Base-by-base conservation (phyloP, 1,284 basidiomycete genomes). In the Athelia psychrophila region DNA sequence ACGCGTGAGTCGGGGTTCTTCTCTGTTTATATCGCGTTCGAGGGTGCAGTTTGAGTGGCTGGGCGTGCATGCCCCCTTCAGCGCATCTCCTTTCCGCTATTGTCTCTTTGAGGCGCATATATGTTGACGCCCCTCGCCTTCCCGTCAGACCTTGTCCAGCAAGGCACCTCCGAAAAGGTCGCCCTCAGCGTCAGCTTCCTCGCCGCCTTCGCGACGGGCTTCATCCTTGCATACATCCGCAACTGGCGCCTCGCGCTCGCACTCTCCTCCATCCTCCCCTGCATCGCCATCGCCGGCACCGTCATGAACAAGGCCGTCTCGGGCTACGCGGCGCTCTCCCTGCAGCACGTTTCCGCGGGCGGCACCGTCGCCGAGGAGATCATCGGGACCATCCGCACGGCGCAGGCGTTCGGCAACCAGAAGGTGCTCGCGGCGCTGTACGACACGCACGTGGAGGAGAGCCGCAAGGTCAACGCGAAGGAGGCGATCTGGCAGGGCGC, bases 351-450 rank as follows among this genome's bases (percentile, higher is more conserved):
- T 32, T 92, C 93, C 2, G 84, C 88, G 22, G 90, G 88, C 22
- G 95, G 95, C 36, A 86, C 81, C 2, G 69, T 98, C 15, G 95
- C 96, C 0, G 97, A 99, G 70, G 97, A 99, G 68, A 92, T 93
- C 60, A 91, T 99, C 52, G 88, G 91, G 1, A 91, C 90, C 19
- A 71, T 96, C 38, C 87, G 94, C 18, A 95, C 91, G 2, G 87
- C 93, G 1, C 93, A 98, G 57, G 95, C 96, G 0, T 99, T 99
- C 61, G 93, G 93, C 47, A 89, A 88, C 1, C 91, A 94, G 69
- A 71, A 66, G 10, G 76, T 80, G n/a, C 78, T 98, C 27, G 66
- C 83, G 5, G 59, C 64, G 2, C 70, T 93, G 40, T 99, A 98
- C 66, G 82, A 95, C 62, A 57, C 56, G 1, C 77, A 83, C 54